A percentile compares a stretch with the other conserved stretches of the same genome.
Conservation (phyloP, 495 filamentous ascomycete species). For the Podospora sp. region DNA sequence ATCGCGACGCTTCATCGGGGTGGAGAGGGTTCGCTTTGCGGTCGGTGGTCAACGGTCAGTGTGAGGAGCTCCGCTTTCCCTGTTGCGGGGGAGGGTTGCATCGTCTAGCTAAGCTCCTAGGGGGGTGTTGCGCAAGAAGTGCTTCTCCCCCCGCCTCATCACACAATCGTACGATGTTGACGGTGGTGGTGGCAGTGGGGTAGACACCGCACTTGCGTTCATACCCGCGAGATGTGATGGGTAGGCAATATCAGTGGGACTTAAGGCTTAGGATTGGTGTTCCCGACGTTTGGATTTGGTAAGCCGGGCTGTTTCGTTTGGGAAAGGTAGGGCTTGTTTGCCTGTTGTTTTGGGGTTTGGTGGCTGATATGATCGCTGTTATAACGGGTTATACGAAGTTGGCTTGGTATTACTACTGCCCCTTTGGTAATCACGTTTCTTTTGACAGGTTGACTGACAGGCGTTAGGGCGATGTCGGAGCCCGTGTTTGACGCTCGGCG, state of each 20-base stretch:
- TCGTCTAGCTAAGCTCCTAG: neutral
- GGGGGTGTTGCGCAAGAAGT: neutral
- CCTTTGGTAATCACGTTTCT: neutral
- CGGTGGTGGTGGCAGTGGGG: conserved; percentile 18
- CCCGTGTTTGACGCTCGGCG: neutral
- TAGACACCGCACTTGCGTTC: neutral
- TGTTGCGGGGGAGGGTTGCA: conserved; percentile 4
- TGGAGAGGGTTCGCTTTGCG: neutral
- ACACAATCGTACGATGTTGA: conserved; percentile 24
- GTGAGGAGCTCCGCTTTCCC: neutral
- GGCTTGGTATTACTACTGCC: neutral
- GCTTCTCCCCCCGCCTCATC: conserved; percentile 7
- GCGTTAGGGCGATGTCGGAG: neutral
- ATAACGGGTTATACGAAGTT: conserved; percentile 2
- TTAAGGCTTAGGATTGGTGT: neutral
- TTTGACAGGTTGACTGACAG: neutral
- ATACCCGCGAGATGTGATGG: neutral
- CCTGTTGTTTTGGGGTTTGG: neutral
- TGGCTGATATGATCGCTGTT: conserved; percentile 19
- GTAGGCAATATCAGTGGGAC: neutral
- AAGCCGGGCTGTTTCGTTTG: conserved; percentile 7
- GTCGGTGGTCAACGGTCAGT: neutral
- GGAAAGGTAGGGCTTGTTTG: neutral
- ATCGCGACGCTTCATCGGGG: neutral
- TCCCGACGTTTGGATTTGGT: neutral